Percentiles rank a stretch among this genome's conserved stretches.
phyloP scores from a whole-genome alignment of 129 eudicot species.

The Lactuca saligna region DNA sequence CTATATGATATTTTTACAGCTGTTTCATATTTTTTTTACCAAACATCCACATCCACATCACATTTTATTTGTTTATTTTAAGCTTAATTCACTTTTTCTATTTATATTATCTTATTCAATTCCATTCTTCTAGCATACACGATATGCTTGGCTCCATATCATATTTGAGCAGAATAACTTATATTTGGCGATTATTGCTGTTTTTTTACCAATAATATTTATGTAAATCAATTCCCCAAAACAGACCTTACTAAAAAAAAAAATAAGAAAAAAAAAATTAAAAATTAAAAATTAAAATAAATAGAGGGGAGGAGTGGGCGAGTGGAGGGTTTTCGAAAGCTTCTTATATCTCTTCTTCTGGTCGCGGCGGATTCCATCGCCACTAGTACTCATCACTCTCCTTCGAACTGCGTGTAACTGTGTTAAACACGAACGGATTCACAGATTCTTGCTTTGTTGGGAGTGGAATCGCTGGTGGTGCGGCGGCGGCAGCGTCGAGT shows the following conservation, averaged over 20 bases:
- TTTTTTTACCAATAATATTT: not conserved
- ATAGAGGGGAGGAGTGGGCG: slow-evolving; percentile 19
- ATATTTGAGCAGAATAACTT: too few relatives aligned
- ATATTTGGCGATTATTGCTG: not conserved
- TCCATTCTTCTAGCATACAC: too few relatives aligned
- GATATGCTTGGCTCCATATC: too few relatives aligned
- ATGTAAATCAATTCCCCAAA: not conserved
- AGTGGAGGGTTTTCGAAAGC: slow-evolving; percentile 51
- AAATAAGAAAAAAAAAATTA: not conserved
- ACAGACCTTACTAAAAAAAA: not conserved
- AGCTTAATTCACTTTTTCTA: too few relatives aligned
- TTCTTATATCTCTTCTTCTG: slow-evolving; percentile 34
- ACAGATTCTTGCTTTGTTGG: not conserved
- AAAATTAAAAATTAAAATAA: not conserved
- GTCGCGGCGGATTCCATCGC: slow-evolving; percentile 27
- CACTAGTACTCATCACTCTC: slow-evolving; percentile 16
- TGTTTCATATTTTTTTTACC: too few relatives aligned
- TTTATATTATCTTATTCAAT: too few relatives aligned
- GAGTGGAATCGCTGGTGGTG: slow-evolving; percentile 17
- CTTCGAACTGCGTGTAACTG: slow-evolving; percentile 24
- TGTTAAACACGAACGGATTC: slow-evolving; percentile 1
- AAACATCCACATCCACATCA: too few relatives aligned
- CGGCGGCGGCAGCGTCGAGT: slow-evolving; percentile 22
- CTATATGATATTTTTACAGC: too few relatives aligned
- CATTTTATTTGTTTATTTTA: too few relatives aligned